Percentiles rank a stretch among this genome's conserved stretches.
Conservation (phyloP, 768 basidiomycete genomes). For the Leccinum variicolor region DNA sequence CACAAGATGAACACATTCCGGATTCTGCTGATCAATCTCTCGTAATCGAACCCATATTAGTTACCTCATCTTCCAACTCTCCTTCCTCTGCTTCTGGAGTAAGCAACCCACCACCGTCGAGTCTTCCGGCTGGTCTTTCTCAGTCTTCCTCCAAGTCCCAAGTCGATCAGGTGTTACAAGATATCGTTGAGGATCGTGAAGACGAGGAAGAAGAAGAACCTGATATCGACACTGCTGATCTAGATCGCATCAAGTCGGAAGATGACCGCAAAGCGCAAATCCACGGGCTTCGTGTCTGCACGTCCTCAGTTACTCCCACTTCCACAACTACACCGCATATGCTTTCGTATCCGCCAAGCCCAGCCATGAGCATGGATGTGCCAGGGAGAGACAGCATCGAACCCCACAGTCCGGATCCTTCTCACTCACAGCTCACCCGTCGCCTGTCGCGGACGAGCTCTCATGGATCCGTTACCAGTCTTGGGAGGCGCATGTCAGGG, state of each 20-base stretch:
- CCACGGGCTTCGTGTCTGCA: conserved; percentile 57
- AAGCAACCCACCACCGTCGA: conserved; percentile 36
- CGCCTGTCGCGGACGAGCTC: conserved; percentile 24
- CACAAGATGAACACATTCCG: not conserved
- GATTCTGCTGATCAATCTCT: conserved; percentile 11
- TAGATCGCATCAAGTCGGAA: conserved; percentile 19
- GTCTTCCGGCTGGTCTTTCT: conserved; percentile 34
- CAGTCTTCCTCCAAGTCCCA: conserved; percentile 24
- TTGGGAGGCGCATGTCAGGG: conserved; percentile 26
- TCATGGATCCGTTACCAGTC: conserved; percentile 25
- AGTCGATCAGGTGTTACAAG: conserved; percentile 41
- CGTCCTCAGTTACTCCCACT: conserved; percentile 34
- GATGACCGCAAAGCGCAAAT: conserved; percentile 36
- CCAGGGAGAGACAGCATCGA: conserved; percentile 23
- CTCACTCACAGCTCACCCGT: conserved; percentile 15
- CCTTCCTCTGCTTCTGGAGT: conserved; percentile 15
- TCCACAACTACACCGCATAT: conserved; percentile 25
- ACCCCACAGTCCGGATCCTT: conserved; percentile 26
- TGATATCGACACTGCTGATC: not conserved
- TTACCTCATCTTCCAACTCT: conserved; percentile 27
- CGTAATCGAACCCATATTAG: conserved; percentile 55
- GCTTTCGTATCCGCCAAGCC: conserved; percentile 23
- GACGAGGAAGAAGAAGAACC: conserved; percentile 49
- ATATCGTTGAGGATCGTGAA: conserved; percentile 48
- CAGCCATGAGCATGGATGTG: conserved; percentile 10